phyloP scores from a whole-genome alignment of 352 stramenopile species.

The Pelagophyceae sp. region DNA sequence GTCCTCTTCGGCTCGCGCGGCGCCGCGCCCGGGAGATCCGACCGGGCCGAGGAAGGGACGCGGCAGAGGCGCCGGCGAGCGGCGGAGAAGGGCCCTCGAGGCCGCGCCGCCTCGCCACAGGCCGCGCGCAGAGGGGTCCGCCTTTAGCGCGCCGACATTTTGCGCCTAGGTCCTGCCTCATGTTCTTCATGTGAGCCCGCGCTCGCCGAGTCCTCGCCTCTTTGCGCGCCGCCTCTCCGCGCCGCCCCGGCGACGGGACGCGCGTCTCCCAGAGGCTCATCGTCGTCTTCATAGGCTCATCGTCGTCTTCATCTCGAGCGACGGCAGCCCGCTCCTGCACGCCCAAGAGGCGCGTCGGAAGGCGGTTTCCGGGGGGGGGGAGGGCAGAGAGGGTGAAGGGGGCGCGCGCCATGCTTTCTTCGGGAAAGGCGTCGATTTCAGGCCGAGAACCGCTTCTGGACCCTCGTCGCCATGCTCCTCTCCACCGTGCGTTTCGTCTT shows the following conservation, averaged over 20 bases:
- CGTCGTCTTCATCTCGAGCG: slow-evolving; percentile 7
- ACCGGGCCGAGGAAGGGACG: no score
- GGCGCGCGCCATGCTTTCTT: background rate
- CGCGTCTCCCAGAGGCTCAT: no score
- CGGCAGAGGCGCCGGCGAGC: no score
- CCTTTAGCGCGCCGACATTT: background rate
- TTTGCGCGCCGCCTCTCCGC: no score
- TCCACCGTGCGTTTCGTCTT: no score
- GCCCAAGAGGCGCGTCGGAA: background rate
- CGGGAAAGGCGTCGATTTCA: background rate
- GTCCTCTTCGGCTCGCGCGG: slow-evolving; percentile 8
- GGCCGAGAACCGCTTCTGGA: slow-evolving; percentile 90
- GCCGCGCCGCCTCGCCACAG: no score
- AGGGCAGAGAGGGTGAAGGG: no score
- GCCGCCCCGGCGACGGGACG: no score
- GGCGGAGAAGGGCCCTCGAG: no score
- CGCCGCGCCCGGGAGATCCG: background rate
- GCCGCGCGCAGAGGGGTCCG: no score
- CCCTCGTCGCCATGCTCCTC: slow-evolving; percentile 80
- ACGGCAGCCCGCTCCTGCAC: background rate
- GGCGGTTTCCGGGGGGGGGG: no score
- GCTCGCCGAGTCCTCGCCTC: background rate
- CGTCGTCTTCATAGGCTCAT: background rate
- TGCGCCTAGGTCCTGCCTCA: background rate
- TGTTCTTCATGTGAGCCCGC: background rate